Evolutionary conservation across 2,329 filamentous ascomycete genomes (phyloP).

Genomic region (Dryadomyces sulphureus): DNA sequence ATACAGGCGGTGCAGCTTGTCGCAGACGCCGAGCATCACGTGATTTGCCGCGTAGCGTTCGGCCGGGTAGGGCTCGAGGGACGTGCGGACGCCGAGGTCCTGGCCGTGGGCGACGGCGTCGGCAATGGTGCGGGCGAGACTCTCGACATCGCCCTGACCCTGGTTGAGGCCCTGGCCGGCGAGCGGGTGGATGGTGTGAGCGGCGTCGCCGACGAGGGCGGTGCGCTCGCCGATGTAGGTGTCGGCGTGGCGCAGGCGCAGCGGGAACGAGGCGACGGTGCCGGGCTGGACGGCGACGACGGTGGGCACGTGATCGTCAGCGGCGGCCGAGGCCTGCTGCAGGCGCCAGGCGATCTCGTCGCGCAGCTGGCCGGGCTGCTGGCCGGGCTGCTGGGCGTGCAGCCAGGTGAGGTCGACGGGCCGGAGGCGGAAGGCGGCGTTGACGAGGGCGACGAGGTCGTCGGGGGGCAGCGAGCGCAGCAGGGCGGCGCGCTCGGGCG

Average conservation of each 20-base stretch:
- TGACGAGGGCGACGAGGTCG: conserved; percentile 78
- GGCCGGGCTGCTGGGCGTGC: conserved; percentile 39
- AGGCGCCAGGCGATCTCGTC: conserved; percentile 58
- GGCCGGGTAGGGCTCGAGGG: conserved; percentile 65
- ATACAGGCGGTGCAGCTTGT: conserved; percentile 89
- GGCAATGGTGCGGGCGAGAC: conserved; percentile 59
- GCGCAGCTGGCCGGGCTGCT: background rate
- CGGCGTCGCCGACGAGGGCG: conserved; percentile 84
- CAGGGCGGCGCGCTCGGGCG: conserved; percentile 59
- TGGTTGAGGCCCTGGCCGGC: conserved; percentile 92
- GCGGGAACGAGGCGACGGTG: conserved; percentile 76
- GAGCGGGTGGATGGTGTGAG: conserved; percentile 87
- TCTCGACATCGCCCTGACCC: conserved; percentile 76
- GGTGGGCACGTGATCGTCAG: conserved; percentile 34
- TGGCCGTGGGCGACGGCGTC: conserved; percentile 69
- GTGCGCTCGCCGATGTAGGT: conserved; percentile 84
- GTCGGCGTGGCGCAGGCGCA: conserved; percentile 85
- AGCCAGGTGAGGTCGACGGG: conserved; percentile 72
- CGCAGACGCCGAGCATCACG: conserved; percentile 61
- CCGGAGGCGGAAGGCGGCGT: conserved; percentile 77
- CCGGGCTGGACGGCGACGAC: conserved; percentile 61
- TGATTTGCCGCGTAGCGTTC: conserved; percentile 77
- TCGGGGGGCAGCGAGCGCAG: conserved; percentile 59
- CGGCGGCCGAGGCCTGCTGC: conserved; percentile 19
- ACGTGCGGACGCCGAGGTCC: conserved; percentile 68